Conservation (phyloP, 2,329 filamentous ascomycete species). For the Podosphaera fusca region DNA sequence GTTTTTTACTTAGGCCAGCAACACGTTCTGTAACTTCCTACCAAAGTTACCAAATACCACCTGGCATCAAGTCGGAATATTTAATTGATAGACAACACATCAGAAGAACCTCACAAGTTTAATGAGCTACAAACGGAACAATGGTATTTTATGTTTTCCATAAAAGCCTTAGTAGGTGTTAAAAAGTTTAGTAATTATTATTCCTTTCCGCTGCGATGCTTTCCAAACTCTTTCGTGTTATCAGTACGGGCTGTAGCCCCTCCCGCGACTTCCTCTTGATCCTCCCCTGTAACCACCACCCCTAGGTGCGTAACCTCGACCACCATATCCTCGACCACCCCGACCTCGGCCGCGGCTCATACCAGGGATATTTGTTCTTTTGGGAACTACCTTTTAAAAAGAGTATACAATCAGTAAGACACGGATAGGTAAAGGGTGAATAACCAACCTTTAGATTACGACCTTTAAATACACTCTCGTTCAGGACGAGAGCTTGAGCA, state of each 20-base stretch:
- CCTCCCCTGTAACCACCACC: constrained; percentile 23
- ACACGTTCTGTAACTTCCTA: too few relatives aligned
- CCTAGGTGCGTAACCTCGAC: constrained; percentile 26
- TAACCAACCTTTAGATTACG: constrained; percentile 70
- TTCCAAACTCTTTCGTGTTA: background rate
- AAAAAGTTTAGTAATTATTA: background rate
- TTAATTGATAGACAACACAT: too few relatives aligned
- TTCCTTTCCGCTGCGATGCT: background rate
- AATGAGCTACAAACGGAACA: background rate
- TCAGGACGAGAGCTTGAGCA: constrained; percentile 77
- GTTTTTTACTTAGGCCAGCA: background rate
- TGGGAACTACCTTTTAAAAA: constrained; percentile 45
- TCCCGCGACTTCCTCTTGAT: constrained; percentile 23
- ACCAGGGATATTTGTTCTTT: constrained; percentile 88
- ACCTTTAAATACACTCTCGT: constrained; percentile 88
- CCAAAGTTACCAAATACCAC: too few relatives aligned
- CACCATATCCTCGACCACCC: constrained; percentile 23
- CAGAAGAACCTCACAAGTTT: background rate
- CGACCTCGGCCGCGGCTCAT: constrained; percentile 58
- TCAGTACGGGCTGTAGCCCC: constrained; percentile 43
- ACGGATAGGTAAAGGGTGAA: background rate
- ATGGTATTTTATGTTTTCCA: background rate
- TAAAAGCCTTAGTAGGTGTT: background rate
- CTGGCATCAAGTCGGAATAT: too few relatives aligned
- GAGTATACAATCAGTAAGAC: constrained; percentile 3